Base-by-base conservation (phyloP, 2,329 filamentous ascomycete genomes). In the Endoconidiophora laricicola region DNA sequence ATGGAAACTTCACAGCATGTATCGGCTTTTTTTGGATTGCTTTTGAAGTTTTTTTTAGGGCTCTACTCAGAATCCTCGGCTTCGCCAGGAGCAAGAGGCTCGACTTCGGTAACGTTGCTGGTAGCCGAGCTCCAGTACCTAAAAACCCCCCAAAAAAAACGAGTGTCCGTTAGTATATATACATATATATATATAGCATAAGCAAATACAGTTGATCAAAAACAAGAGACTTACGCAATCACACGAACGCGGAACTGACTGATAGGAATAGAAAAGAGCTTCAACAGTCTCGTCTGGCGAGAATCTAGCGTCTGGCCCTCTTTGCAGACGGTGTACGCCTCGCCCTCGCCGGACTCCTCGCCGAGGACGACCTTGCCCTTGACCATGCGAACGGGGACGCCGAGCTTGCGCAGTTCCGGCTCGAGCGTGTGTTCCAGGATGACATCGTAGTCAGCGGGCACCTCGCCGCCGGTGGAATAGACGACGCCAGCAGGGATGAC, bases 241-340 rank as follows among this genome's bases (percentile, higher is more conserved):
- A 94, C 68, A 60, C 79, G 74, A 52, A 98, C 79, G 63, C 74
- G 81, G 69, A 98, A 98, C 69, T 96, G 87, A 52, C 86, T 85
- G 66, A 91, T 78, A 55, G 84, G 86, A 52, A 95, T 78, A 48
- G 86, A 83, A 67, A 98, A 96, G 60, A 94, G 73, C 76, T 96
- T 96, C 65, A 98, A 66, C 61, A 98, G 69, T 56, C 87, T 82
- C 52, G 91, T 95, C 73, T 98, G 91, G 59, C 90, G 76, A 57
- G 84, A 88, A 66, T 95, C 88, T 57, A 98, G 68, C 42, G 79
- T 73, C 61, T 95, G 78, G 9, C 90, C 91, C 65, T 87, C 81
- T 60, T 79, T 79, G 69, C 90, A 96, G 46, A 98, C 79, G 7
- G 73, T 73, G 62, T 88, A 93, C n/a, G 69, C 69, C 49, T 70